phyloP scores from a whole-genome alignment of 2,329 filamentous ascomycete genomes.

The Aulographum hederae region DNA sequence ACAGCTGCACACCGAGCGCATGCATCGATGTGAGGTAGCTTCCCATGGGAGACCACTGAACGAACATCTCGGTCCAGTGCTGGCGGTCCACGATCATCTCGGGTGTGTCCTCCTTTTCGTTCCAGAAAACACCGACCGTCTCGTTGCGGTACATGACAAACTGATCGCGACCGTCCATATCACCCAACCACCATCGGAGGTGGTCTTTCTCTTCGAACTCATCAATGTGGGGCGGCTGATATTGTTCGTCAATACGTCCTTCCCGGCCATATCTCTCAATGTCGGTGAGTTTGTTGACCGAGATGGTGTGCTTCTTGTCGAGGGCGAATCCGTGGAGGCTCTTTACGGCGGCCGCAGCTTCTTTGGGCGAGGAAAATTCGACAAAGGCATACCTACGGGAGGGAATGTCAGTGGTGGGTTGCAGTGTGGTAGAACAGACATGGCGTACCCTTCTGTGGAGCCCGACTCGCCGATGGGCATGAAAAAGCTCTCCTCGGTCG shows the following conservation, averaged over 20 bases:
- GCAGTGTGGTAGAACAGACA: constrained; percentile 1
- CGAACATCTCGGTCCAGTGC: constrained; percentile 96
- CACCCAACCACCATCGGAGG: constrained; percentile 79
- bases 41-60: constrained; percentile 92
- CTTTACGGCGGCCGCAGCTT: constrained; percentile 78
- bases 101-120: constrained; percentile 82
- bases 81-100: constrained; percentile 81
- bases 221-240: constrained; percentile 63
- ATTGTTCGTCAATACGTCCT: constrained; percentile 83
- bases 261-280: constrained; percentile 92
- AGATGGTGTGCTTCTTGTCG: constrained; percentile 90
- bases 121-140: constrained; percentile 90
- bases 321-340: constrained; percentile 71
- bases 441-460: constrained; percentile 63
- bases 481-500: constrained; percentile 70
- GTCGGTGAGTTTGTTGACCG: constrained; percentile 96
- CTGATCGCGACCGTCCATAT: constrained; percentile 80
- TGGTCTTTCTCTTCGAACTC: constrained; percentile 87
- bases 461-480: constrained; percentile 87
- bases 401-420: constrained; percentile 6
- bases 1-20: constrained; percentile 89
- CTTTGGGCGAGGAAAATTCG: constrained; percentile 79
- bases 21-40: constrained; percentile 92
- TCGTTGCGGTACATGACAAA: constrained; percentile 90
- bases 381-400: constrained; percentile 91